Evolutionary conservation across 768 basidiomycete genomes (phyloP).

Genomic region (Floccularia luteovirens): DNA sequence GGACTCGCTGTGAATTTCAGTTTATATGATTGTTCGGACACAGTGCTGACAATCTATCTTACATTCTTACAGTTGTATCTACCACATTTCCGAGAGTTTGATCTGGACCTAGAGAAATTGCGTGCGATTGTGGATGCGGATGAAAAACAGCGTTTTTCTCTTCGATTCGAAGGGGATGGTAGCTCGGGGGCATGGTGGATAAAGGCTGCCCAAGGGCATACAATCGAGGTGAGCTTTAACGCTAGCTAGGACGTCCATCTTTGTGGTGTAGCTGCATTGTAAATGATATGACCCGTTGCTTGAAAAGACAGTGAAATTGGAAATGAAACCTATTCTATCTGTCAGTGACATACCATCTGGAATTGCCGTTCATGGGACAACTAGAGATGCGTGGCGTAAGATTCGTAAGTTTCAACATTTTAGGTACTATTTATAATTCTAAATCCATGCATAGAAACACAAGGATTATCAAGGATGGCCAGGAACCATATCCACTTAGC

Average conservation of each 20-base stretch:
- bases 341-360: constrained; percentile 57
- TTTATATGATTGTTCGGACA: no score
- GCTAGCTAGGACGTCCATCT: background rate
- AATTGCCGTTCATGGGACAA: constrained; percentile 82
- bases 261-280: background rate
- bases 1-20: no score
- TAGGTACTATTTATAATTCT: background rate
- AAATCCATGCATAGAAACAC: constrained; percentile 31
- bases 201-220: constrained; percentile 87
- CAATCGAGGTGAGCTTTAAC: constrained; percentile 50
- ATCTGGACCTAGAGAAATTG: constrained; percentile 44
- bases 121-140: constrained; percentile 63
- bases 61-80: constrained; percentile 46
- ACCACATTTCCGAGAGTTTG: constrained; percentile 49
- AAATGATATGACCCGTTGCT: background rate
- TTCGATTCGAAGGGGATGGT: constrained; percentile 38
- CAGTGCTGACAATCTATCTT: background rate
- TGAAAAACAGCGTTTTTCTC: constrained; percentile 57
- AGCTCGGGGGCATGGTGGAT: constrained; percentile 65
- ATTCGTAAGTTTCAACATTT: constrained; percentile 42
- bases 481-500: constrained; percentile 94
- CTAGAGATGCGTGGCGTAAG: constrained; percentile 52
- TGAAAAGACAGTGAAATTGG: constrained; percentile 57
- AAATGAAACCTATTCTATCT: constrained; percentile 50
- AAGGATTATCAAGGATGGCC: constrained; percentile 78